phyloP scores from a whole-genome alignment of 2,329 filamentous ascomycete genomes.

The Thielaviopsis musarum region DNA sequence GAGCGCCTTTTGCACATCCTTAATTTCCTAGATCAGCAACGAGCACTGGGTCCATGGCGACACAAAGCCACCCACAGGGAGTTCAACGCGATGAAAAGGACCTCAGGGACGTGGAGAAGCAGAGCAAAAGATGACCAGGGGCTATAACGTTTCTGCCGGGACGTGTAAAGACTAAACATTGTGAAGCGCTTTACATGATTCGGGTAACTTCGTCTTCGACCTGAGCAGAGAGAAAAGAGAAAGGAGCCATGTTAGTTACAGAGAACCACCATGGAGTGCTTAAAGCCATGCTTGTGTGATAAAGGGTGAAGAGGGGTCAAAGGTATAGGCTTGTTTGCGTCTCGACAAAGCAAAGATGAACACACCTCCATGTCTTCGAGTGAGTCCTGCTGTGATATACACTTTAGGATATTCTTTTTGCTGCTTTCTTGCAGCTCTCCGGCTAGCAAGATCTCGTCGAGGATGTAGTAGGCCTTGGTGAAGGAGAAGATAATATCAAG shows the following conservation, averaged over 20 bases:
- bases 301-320: not conserved
- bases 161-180: not conserved
- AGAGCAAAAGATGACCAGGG: not conserved
- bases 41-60: not conserved
- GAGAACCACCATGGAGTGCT: slow-evolving; percentile 6
- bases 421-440: slow-evolving; percentile 98
- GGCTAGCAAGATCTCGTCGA: slow-evolving; percentile 87
- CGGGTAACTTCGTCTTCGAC: slow-evolving; percentile 81
- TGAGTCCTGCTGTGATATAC: slow-evolving; percentile 93
- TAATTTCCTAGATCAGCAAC: slow-evolving; percentile 10
- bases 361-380: slow-evolving; percentile 98
- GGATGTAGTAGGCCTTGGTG: slow-evolving; percentile 97
- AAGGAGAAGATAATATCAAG: slow-evolving; percentile 99
- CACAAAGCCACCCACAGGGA: not conserved
- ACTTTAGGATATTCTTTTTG: slow-evolving; percentile 95
- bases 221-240: slow-evolving; percentile 26
- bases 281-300: not conserved
- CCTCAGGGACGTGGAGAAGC: not conserved
- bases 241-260: slow-evolving; percentile 10
- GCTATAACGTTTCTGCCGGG: not conserved
- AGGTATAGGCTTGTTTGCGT: not conserved
- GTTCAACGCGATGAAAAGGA: not conserved
- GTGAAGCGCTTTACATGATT: slow-evolving; percentile 49
- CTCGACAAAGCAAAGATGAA: slow-evolving; percentile 17
- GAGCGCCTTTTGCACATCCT: slow-evolving; percentile 23